phyloP scores from a whole-genome alignment of 441 rosid genomes.

The Gossypium schwendimanii region DNA sequence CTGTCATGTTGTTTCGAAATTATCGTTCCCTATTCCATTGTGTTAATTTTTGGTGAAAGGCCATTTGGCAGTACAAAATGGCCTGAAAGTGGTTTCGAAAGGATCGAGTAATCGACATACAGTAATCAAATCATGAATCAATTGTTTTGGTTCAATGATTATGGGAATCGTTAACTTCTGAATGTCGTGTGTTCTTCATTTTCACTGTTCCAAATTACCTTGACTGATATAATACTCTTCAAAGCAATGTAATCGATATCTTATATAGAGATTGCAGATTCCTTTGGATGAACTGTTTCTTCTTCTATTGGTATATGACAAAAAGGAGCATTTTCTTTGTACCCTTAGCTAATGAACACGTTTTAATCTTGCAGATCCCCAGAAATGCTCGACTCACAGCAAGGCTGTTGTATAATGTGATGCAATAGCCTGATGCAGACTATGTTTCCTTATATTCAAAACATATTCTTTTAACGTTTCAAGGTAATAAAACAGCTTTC shows the following conservation, averaged over 20 bases:
- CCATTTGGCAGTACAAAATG: background rate
- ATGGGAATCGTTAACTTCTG: background rate
- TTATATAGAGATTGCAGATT: background rate
- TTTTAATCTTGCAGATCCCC: constrained; percentile 54
- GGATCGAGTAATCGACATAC: background rate
- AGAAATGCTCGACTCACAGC: constrained; percentile 67
- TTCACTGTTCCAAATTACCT: background rate
- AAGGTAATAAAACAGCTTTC: background rate
- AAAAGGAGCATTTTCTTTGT: background rate
- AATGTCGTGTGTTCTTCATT: background rate
- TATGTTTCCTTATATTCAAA: background rate
- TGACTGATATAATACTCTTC: background rate
- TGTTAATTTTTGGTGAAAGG: background rate
- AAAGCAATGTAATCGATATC: background rate
- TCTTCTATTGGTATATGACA: background rate
- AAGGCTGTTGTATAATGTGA: constrained; percentile 80
- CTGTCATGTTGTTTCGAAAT: background rate
- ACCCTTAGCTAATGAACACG: constrained; percentile 17
- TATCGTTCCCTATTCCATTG: background rate
- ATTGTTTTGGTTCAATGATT: background rate
- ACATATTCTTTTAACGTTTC: constrained; percentile 19
- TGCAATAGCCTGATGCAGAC: background rate
- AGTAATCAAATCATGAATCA: background rate
- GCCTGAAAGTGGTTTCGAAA: background rate
- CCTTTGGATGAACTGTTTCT: background rate